phyloP scores from a whole-genome alignment of 495 filamentous ascomycete genomes.

The Aspergillus sparsus region DNA sequence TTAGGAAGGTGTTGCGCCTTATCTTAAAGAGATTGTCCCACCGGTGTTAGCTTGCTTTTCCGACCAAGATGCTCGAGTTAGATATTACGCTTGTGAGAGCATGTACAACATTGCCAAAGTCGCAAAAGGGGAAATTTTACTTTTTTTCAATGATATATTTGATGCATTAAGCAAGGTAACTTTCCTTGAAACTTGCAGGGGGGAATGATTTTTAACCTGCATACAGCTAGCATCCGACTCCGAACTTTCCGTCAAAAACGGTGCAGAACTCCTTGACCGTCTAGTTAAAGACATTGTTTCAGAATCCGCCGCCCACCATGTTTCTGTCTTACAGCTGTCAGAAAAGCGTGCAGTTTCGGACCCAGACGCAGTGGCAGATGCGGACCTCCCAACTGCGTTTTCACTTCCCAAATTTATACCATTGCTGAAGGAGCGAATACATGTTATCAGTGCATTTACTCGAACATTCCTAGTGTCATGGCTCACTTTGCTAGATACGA shows the following conservation, averaged over 20 bases:
- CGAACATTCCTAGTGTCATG: slow-evolving; percentile 93
- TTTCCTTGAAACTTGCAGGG: background rate
- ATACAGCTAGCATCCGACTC: slow-evolving; percentile 87
- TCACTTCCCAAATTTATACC: slow-evolving; percentile 91
- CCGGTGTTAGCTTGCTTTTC: slow-evolving; percentile 98
- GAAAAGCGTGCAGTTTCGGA: slow-evolving; percentile 47
- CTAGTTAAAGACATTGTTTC: slow-evolving; percentile 97
- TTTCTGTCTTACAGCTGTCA: slow-evolving; percentile 73
- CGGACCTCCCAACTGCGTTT: slow-evolving; percentile 80
- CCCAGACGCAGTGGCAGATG: slow-evolving; percentile 48
- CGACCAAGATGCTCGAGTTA: slow-evolving; percentile 95
- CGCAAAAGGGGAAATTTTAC: slow-evolving; percentile 92
- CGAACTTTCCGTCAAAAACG: slow-evolving; percentile 97
- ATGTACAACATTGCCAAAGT: slow-evolving; percentile 99
- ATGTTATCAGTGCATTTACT: slow-evolving; percentile 91
- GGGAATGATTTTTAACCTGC: slow-evolving; percentile 9
- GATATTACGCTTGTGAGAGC: slow-evolving; percentile 99
- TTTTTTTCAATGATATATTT: slow-evolving; percentile 98
- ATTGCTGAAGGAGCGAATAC: slow-evolving; percentile 86
- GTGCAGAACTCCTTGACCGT: slow-evolving; percentile 92
- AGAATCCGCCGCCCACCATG: slow-evolving; percentile 93
- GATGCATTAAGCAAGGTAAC: slow-evolving; percentile 93
- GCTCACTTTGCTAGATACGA: slow-evolving; percentile 93
- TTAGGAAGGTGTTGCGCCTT: slow-evolving; percentile 83
- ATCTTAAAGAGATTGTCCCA: slow-evolving; percentile 89